These are phyloP conservation scores for Hysterangium stoloniferum DNA, from an alignment of 768 basidiomycete genomes.

Conservation along the genomic window DNA sequence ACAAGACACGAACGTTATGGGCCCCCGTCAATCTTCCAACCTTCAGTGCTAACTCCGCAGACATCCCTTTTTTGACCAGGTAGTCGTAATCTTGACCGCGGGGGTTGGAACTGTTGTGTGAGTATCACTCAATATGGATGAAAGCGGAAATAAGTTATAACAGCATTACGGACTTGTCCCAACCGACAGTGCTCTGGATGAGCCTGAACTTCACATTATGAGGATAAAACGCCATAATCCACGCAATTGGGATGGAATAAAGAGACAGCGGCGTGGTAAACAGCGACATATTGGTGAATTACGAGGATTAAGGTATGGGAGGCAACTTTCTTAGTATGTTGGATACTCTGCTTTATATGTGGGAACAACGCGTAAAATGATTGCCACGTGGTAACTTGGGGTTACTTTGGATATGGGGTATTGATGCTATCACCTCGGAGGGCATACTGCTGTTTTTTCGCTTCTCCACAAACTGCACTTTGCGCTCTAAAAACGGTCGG, in stretches of 20 bases:
- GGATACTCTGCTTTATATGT: too few relatives aligned
- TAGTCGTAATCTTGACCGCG: constrained; percentile 21
- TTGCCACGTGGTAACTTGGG: too few relatives aligned
- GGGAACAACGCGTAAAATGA: too few relatives aligned
- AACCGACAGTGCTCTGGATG: constrained; percentile 24
- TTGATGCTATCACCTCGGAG: too few relatives aligned
- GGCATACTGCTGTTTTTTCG: too few relatives aligned
- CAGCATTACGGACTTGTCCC: constrained; percentile 29
- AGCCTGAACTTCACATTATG: constrained; percentile 17
- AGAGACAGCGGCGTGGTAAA: constrained; percentile 24
- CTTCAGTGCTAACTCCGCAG: constrained; percentile 20
- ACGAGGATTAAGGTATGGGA: too few relatives aligned
- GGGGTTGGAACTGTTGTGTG: constrained; percentile 24
- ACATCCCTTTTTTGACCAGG: constrained; percentile 19
- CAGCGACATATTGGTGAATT: too few relatives aligned
- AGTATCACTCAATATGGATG: too few relatives aligned
- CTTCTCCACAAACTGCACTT: too few relatives aligned
- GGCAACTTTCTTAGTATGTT: too few relatives aligned
- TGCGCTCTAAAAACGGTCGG: too few relatives aligned
- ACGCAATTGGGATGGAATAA: constrained; percentile 33
- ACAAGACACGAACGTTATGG: constrained; percentile 19
- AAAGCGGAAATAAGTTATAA: not conserved
- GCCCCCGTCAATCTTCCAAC: constrained; percentile 32
- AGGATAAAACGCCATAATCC: constrained; percentile 29
- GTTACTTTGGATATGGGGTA: too few relatives aligned